These are phyloP conservation scores for Termitomyces sp. DNA, from an alignment of 1,284 basidiomycete species.

Conservation along the genomic window DNA sequence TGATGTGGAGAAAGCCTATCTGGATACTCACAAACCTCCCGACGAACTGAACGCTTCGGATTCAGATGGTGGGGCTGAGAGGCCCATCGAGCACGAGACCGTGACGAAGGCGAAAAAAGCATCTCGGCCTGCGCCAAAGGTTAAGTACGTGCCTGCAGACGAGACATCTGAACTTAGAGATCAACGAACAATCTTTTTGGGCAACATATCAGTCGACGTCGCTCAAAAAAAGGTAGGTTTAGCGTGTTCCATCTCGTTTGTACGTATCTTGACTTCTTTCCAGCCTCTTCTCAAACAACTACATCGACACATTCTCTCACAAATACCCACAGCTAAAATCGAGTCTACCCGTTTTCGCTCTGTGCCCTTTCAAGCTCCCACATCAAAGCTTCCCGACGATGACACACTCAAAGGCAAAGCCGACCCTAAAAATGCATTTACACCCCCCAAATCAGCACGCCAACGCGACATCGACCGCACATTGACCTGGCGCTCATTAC, in stretches of 20 bases:
- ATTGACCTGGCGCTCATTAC: constrained; percentile 59
- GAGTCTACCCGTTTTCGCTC: constrained; percentile 91
- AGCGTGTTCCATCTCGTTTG: not conserved
- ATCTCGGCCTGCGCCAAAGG: constrained; percentile 20
- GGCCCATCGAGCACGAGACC: constrained; percentile 38
- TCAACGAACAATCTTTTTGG: constrained; percentile 87
- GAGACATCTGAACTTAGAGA: constrained; percentile 73
- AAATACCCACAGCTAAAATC: constrained; percentile 69
- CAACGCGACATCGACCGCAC: constrained; percentile 57
- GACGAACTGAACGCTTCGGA: constrained; percentile 5
- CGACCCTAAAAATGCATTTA: constrained; percentile 24
- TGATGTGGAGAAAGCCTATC: constrained; percentile 30
- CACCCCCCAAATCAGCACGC: constrained; percentile 30
- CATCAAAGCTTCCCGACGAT: constrained; percentile 51
- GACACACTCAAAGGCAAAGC: constrained; percentile 24
- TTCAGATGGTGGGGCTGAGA: constrained; percentile 10
- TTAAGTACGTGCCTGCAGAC: constrained; percentile 48
- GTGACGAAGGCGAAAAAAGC: constrained; percentile 24
- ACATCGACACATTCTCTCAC: constrained; percentile 65
- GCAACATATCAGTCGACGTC: constrained; percentile 79
- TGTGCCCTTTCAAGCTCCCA: constrained; percentile 80
- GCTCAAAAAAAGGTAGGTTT: constrained; percentile 66
- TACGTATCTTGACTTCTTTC: constrained; percentile 1
- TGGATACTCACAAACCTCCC: constrained; percentile 12
- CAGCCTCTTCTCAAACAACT: constrained; percentile 64